A percentile compares a stretch with the other conserved stretches of the same genome.
These are phyloP conservation scores for Kwoniella sp. DNA, from an alignment of 768 basidiomycete genomes.

Conservation along the genomic window DNA sequence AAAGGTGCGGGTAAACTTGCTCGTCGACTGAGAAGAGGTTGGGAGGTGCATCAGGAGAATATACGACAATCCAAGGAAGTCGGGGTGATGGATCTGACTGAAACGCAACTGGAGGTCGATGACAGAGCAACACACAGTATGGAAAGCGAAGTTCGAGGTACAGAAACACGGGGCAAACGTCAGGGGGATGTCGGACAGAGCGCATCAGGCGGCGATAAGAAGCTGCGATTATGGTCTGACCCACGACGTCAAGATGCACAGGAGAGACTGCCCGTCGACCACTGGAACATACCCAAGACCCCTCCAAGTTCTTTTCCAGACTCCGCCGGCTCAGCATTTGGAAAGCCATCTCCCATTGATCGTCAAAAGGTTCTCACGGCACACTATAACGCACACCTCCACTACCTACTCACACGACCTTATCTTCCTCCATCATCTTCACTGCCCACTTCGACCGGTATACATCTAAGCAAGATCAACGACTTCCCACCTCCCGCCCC, in stretches of 20 bases:
- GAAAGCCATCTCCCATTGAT: background rate
- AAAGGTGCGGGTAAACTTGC: constrained; percentile 41
- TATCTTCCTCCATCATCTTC: constrained; percentile 30
- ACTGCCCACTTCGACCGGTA: background rate
- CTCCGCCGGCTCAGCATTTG: background rate
- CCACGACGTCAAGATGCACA: background rate
- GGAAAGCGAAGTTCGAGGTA: background rate
- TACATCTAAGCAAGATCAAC: background rate
- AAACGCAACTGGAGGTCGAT: background rate
- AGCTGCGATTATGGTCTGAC: constrained; percentile 17
- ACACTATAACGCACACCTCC: constrained; percentile 27
- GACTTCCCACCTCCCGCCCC: constrained; percentile 6
- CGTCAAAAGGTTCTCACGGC: constrained; percentile 17
- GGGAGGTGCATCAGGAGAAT: constrained; percentile 14
- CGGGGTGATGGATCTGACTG: background rate
- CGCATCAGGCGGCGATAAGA: too few species aligned
- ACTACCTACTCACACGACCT: constrained; percentile 20
- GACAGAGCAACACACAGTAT: background rate
- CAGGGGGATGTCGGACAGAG: too few species aligned
- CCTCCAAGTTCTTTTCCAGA: constrained; percentile 1
- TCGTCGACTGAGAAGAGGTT: constrained; percentile 21
- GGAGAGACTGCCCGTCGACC: constrained; percentile 12
- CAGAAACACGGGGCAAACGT: background rate
- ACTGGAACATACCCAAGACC: constrained; percentile 20
- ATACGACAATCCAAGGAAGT: background rate